These are phyloP conservation scores for Curvularia spicifera DNA, from an alignment of 2,329 filamentous ascomycete genomes.

Conservation along the genomic window DNA sequence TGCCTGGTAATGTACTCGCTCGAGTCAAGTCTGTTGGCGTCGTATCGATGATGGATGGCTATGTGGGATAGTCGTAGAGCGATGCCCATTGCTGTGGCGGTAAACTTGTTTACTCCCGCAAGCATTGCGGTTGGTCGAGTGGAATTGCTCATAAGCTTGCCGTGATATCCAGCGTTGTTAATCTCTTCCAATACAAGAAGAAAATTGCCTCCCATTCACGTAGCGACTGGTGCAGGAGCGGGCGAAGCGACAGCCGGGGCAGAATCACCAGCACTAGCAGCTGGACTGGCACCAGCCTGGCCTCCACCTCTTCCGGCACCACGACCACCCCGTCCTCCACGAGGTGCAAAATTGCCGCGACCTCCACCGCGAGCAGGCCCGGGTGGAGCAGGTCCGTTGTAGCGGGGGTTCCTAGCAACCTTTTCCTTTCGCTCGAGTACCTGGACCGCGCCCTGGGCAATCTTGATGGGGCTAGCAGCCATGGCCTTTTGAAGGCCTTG, in stretches of 20 bases:
- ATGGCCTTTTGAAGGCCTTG: constrained; percentile 78
- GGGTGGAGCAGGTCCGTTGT: constrained; percentile 35
- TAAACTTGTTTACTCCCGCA: background rate
- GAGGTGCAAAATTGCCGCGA: constrained; percentile 42
- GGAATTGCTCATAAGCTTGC: background rate
- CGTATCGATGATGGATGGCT: background rate
- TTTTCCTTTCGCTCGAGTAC: constrained; percentile 80
- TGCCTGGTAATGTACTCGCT: background rate
- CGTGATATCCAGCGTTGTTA: background rate
- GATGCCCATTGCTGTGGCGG: background rate
- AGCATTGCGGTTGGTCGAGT: background rate
- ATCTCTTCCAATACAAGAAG: background rate
- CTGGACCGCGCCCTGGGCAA: constrained; percentile 85
- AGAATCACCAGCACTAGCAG: constrained; percentile 17
- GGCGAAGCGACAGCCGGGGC: constrained; percentile 16
- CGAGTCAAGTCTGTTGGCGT: background rate
- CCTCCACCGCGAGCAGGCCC: constrained; percentile 40
- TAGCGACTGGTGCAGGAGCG: constrained; percentile 15
- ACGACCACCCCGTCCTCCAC: constrained; percentile 46
- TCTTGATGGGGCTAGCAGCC: constrained; percentile 77
- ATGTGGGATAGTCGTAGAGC: background rate
- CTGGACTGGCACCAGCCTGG: constrained; percentile 22
- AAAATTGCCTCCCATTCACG: background rate
- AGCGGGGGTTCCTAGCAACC: constrained; percentile 37
- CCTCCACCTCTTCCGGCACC: constrained; percentile 43